Evolutionary conservation across 2,329 filamentous ascomycete genomes (phyloP).

Genomic region (Exophiala sp.): DNA sequence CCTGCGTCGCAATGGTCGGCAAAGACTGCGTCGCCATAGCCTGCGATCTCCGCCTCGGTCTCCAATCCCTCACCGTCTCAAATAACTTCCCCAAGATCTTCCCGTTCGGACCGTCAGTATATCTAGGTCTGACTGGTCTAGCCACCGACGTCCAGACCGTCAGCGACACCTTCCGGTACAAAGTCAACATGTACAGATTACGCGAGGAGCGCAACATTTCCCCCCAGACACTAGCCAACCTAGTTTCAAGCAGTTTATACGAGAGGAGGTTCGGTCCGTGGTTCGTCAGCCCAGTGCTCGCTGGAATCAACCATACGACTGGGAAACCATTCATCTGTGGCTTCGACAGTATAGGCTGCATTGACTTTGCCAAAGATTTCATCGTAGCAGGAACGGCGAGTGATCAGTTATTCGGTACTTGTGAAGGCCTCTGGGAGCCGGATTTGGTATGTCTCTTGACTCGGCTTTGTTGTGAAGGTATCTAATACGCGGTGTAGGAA

Average conservation of each 20-base stretch:
- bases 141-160: slow-evolving; percentile 95
- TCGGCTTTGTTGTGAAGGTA: slow-evolving; percentile 1
- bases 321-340: slow-evolving; percentile 97
- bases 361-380: slow-evolving; percentile 99
- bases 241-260: slow-evolving; percentile 86
- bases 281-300: slow-evolving; percentile 93
- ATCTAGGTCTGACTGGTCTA: slow-evolving; percentile 91
- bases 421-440: slow-evolving; percentile 96
- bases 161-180: slow-evolving; percentile 96
- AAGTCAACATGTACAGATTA: slow-evolving; percentile 99
- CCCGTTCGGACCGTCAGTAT: slow-evolving; percentile 84
- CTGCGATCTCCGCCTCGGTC: slow-evolving; percentile 94
- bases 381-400: slow-evolving; percentile 95
- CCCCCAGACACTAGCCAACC: slow-evolving; percentile 91
- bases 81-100: slow-evolving; percentile 99
- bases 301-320: slow-evolving; percentile 89
- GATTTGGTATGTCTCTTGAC: slow-evolving; percentile 67
- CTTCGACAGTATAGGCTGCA: slow-evolving; percentile 98
- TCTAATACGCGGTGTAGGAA: slow-evolving; percentile 48
- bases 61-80: slow-evolving; percentile 93
- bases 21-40: slow-evolving; percentile 99
- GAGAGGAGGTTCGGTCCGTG: slow-evolving; percentile 94
- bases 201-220: slow-evolving; percentile 96
- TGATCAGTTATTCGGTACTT: slow-evolving; percentile 98
- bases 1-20: slow-evolving; percentile 97